Percentiles rank a stretch among this genome's conserved stretches.
These are phyloP conservation scores for Colletotrichum spinosum DNA, from an alignment of 2,329 filamentous ascomycete species.

Conservation along the genomic window DNA sequence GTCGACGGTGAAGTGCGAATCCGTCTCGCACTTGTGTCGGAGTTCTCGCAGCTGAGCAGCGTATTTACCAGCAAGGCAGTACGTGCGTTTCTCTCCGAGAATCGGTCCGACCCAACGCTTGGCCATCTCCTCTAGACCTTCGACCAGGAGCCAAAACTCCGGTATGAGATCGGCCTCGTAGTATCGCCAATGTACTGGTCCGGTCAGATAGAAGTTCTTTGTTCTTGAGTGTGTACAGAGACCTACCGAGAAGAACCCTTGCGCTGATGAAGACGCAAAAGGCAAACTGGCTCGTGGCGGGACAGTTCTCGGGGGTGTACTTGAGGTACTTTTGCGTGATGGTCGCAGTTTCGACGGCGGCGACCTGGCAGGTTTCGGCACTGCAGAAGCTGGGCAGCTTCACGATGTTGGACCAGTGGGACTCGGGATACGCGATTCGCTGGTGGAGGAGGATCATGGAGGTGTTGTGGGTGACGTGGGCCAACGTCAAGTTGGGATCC, in stretches of 20 bases:
- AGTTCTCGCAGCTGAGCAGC: slow-evolving; percentile 37
- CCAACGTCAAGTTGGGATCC: slow-evolving; percentile 62
- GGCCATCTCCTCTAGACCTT: slow-evolving; percentile 45
- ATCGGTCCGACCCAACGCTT: slow-evolving; percentile 43
- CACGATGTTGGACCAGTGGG: slow-evolving; percentile 44
- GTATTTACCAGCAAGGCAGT: slow-evolving; percentile 41
- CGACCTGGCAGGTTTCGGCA: slow-evolving; percentile 60
- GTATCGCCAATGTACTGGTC: slow-evolving; percentile 45
- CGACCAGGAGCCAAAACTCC: slow-evolving; percentile 45
- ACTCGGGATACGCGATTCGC: slow-evolving; percentile 56
- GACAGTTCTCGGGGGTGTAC: slow-evolving; percentile 44
- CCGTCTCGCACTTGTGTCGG: slow-evolving; percentile 29
- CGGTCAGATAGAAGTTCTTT: not conserved
- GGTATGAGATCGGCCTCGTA: slow-evolving; percentile 38
- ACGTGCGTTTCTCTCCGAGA: slow-evolving; percentile 12
- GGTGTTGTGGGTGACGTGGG: slow-evolving; percentile 61
- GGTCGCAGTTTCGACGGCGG: slow-evolving; percentile 57
- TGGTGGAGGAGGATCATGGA: slow-evolving; percentile 63
- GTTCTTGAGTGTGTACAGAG: no score
- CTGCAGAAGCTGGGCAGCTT: slow-evolving; percentile 56
- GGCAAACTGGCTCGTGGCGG: slow-evolving; percentile 53
- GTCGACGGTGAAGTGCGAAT: slow-evolving; percentile 35
- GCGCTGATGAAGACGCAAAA: slow-evolving; percentile 61
- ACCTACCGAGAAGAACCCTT: slow-evolving; percentile 50
- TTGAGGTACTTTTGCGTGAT: slow-evolving; percentile 60